Base-by-base conservation (phyloP, 1,284 basidiomycete genomes). In the Cutaneotrichosporon spelunceum region DNA sequence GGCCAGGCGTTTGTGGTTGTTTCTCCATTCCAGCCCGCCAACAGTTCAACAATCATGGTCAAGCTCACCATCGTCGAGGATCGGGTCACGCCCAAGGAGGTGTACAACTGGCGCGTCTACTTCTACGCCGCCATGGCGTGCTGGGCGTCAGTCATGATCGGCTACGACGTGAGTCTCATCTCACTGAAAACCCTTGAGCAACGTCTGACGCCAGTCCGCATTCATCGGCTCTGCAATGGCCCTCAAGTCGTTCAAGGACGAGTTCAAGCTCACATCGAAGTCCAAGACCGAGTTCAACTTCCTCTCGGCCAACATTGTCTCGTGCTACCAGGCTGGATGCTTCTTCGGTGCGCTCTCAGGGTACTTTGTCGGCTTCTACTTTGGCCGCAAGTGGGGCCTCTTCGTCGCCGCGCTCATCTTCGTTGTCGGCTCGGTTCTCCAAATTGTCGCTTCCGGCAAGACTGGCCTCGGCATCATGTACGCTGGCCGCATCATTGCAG, bases 21-120 rank as follows among this genome's bases (percentile, higher is more conserved):
- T 50, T 50, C 26, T 30, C 26, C 27, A 13, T 42, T 27, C 48
- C 4, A n/a, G 1, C 23, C 47, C 24, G 5, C 8, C 47, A 29
- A 23, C 36, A 19, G 11, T 14, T 29, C 26, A 49, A 5, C 48
- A 49, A 50, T 19, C 53, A 64, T 65, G 63, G 60, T 59, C 53
- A 56, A 59, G 24, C 67, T 68, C 47, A 64, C 63, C 26, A 65
- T 69, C 53, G 59, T 67, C 29, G 82, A 83, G 61, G 81, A 82
- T 68, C 63, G 81, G 11, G 79, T 80, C 4, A 81, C 81, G 14
- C 81, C 81, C 7, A 68, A 68, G 56, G 73, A 81, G 57, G 80
- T 85, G 26, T 84, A 84, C 79, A 84, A 84, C 69, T 81, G 77
- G 76, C 75, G 80, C 21, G 78, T 83, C 0, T 84, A 81, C 64